Evolutionary conservation across 371 early-diverging fungal species (phyloP), one percentile per base, ranked within the genome.

Genomic region (Mortierella sp.): DNA sequence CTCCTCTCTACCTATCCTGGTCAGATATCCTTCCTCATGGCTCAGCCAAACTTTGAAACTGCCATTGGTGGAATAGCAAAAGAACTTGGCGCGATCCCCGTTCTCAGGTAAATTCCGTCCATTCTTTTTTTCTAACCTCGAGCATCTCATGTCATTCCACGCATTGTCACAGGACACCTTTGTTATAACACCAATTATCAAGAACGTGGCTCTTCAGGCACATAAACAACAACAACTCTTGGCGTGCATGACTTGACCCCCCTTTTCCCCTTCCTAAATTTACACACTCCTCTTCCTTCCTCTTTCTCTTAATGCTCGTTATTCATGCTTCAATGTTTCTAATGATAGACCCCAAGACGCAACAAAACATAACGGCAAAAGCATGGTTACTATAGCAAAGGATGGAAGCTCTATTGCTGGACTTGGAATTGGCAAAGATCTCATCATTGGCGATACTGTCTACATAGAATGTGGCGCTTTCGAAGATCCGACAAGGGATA

Each of bases 341-440:
- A n/a, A n/a, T n/a, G n/a, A 26, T 80, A 82, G 84, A 29, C 84
- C 84, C 15, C 83, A 83, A 61, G 84, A 84, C 45, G 84, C 76
- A 57, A 55, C 67, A 53, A 75, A 70, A 34, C 54, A 72, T 32
- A 59, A 73, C n/a, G 79, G 83, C 9, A 54, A 71, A 15, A 68
- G 80, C 2, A 42, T 73, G 22, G 76, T 84, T 22, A 79, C 64
- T 26, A 82, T 84, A 42, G 51, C 71, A 12, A 64, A 66, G 32
- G 79, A 79, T 31, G 83, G 76, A 7, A 58, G 42, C 53, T 45
- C 66, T 10, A 69, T 84, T 32, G 35, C 34, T 2, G 84, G 84
- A 43, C 59, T 79, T 2, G 69, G 64, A 22, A 65, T 82, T 64
- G 84, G 84, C 15, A 17, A 32, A 43, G 51, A 70, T 43, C 29